Conservation (phyloP, 495 filamentous ascomycete species). For the Xylaria curta region DNA sequence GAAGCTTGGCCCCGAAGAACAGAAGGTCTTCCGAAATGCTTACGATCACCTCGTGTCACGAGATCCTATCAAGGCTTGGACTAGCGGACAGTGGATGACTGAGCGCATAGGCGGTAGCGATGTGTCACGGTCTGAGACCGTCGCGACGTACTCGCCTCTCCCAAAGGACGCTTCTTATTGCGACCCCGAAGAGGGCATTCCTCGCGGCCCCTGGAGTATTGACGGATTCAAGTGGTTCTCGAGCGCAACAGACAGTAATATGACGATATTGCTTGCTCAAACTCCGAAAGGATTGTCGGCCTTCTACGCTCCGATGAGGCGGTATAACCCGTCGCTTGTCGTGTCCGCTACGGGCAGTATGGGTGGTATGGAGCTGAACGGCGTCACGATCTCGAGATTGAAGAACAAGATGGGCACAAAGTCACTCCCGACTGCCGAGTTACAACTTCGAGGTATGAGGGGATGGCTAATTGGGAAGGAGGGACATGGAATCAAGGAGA, state of each 20-base stretch:
- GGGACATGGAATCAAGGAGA: constrained; percentile 65
- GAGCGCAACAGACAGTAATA: constrained; percentile 70
- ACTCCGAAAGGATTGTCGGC: constrained; percentile 58
- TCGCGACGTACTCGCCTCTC: constrained; percentile 44
- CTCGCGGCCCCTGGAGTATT: constrained; percentile 52
- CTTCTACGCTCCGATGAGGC: constrained; percentile 66
- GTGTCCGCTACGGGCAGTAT: neutral
- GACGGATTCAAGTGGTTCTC: constrained; percentile 77
- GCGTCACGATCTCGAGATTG: constrained; percentile 65
- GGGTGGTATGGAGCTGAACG: constrained; percentile 56
- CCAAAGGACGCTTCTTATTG: constrained; percentile 2
- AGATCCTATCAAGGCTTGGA: constrained; percentile 68
- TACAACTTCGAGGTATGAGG: constrained; percentile 64
- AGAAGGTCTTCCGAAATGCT: constrained; percentile 54
- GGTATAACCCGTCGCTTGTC: constrained; percentile 32
- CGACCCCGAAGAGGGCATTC: constrained; percentile 21
- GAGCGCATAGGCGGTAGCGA: constrained; percentile 79
- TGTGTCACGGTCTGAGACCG: constrained; percentile 73
- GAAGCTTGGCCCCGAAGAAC: constrained; percentile 29
- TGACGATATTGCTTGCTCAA: constrained; percentile 67
- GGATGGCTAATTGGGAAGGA: constrained; percentile 65
- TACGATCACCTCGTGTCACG: constrained; percentile 60
- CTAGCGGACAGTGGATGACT: constrained; percentile 87
- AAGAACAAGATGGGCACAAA: constrained; percentile 73
- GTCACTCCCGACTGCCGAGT: constrained; percentile 69